Evolutionary conservation across 75 land plant species (phyloP).

Genomic region (Selaginella moellendorffii): DNA sequence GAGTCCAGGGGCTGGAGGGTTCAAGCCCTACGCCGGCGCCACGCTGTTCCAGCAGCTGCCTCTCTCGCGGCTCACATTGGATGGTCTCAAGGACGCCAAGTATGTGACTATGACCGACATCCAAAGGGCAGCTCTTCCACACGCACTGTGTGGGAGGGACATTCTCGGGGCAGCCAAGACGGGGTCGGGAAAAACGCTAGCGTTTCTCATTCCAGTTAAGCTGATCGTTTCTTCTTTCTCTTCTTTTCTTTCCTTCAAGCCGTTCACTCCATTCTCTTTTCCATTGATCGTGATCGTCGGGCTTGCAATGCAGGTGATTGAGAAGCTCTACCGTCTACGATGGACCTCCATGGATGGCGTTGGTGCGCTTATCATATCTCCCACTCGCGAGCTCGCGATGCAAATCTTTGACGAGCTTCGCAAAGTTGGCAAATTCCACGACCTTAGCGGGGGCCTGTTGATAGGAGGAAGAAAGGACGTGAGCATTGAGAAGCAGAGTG

Average conservation of each 20-base stretch:
- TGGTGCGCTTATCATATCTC: constrained; percentile 84
- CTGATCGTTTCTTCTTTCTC: background rate
- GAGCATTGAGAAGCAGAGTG: constrained; percentile 58
- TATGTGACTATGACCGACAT: constrained; percentile 64
- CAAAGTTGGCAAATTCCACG: constrained; percentile 67
- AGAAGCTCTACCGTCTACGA: constrained; percentile 62
- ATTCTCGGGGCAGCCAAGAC: constrained; percentile 96
- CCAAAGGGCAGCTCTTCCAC: constrained; percentile 87
- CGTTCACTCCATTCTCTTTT: background rate
- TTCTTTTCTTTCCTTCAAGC: background rate
- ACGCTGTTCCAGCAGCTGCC: constrained; percentile 56
- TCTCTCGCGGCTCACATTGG: constrained; percentile 45
- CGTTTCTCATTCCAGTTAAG: constrained; percentile 82
- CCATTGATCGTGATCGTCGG: background rate
- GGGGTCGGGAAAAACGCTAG: constrained; percentile 92
- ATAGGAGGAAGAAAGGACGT: constrained; percentile 93
- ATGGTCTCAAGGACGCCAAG: constrained; percentile 34
- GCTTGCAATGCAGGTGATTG: constrained; percentile 55
- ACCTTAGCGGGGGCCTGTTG: constrained; percentile 79
- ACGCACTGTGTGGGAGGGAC: constrained; percentile 73
- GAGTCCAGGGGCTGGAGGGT: constrained; percentile 10
- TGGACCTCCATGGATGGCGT: constrained; percentile 91
- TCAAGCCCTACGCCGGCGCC: constrained; percentile 47
- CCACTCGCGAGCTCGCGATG: constrained; percentile 82
- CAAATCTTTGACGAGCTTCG: constrained; percentile 84